A percentile compares a stretch with the other conserved stretches of the same genome.
These are phyloP conservation scores for Pythium plurisporium DNA, from an alignment of 352 stramenopile species.

Conservation along the genomic window DNA sequence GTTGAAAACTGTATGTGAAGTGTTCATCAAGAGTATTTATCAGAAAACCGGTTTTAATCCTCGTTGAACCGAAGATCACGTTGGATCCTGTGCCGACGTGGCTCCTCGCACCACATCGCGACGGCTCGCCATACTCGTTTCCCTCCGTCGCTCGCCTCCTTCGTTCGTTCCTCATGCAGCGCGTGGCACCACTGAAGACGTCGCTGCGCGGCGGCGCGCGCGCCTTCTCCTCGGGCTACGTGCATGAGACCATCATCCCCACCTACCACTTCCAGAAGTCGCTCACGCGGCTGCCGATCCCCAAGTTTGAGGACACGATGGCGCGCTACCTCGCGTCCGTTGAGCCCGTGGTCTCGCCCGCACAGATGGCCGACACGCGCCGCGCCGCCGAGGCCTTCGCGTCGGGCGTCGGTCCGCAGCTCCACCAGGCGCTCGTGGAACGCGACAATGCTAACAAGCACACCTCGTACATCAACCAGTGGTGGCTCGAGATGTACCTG, in stretches of 20 bases:
- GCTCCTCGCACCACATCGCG: conserved; percentile 12
- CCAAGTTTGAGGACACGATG: conserved; percentile 82
- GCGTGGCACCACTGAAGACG: conserved; percentile 13
- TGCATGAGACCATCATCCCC: conserved; percentile 85
- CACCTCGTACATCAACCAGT: conserved; percentile 91
- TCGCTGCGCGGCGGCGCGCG: conserved; percentile 15
- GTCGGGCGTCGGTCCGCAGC: conserved; percentile 43
- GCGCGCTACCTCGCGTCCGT: conserved; percentile 72
- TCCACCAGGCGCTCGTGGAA: conserved; percentile 73
- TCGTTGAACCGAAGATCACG: conserved; percentile 26
- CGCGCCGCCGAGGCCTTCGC: conserved; percentile 60
- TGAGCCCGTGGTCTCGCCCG: conserved; percentile 58
- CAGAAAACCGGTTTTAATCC: conserved; percentile 2
- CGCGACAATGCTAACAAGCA: conserved; percentile 76
- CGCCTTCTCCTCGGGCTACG: conserved; percentile 41
- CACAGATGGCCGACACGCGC: conserved; percentile 51
- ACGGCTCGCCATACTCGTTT: background rate
- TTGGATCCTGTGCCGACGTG: conserved; percentile 32
- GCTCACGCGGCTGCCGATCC: conserved; percentile 79
- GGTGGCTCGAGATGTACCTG: conserved; percentile 93
- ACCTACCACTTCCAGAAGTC: conserved; percentile 88
- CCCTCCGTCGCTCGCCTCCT: too few species aligned
- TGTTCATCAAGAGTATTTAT: too few species aligned
- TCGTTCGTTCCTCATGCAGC: conserved; percentile 21
- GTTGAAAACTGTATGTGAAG: too few species aligned